phyloP scores from a whole-genome alignment of 495 filamentous ascomycete genomes.

The Aspergillus baeticus region DNA sequence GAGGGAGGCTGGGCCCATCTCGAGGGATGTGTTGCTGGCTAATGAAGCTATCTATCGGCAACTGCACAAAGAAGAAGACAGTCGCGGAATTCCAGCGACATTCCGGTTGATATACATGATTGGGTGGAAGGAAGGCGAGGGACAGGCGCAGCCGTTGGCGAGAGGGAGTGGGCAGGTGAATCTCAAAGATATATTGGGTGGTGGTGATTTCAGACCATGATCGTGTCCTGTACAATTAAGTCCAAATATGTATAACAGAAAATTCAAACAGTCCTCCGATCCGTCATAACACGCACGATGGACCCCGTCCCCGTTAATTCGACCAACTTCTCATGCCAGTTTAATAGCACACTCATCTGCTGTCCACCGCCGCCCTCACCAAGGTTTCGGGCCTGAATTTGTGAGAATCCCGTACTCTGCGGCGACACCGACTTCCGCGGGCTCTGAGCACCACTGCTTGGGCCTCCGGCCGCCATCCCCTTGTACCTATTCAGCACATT shows the following conservation, averaged over 20 bases:
- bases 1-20: constrained; percentile 71
- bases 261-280: constrained; percentile 78
- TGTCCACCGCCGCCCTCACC: constrained; percentile 75
- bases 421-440: constrained; percentile 62
- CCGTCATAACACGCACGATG: constrained; percentile 88
- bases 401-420: constrained; percentile 83
- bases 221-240: neutral
- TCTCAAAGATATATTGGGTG: constrained; percentile 78
- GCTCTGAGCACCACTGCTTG: constrained; percentile 32
- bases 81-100: constrained; percentile 79
- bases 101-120: constrained; percentile 96
- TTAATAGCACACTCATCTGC: constrained; percentile 89
- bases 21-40: constrained; percentile 82
- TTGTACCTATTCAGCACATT: constrained; percentile 60
- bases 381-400: constrained; percentile 67
- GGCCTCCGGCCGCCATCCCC: constrained; percentile 64
- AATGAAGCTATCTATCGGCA: constrained; percentile 85
- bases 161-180: constrained; percentile 81
- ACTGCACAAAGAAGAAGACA: constrained; percentile 69
- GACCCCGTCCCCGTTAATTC: constrained; percentile 83
- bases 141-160: constrained; percentile 74
- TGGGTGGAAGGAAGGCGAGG: constrained; percentile 86
- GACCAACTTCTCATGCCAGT: constrained; percentile 95
- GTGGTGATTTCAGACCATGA: constrained; percentile 43
- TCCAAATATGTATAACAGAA: constrained; percentile 3